Evolutionary conservation across 2,329 filamentous ascomycete species (phyloP).

Genomic region (Pseudopithomyces maydicus): DNA sequence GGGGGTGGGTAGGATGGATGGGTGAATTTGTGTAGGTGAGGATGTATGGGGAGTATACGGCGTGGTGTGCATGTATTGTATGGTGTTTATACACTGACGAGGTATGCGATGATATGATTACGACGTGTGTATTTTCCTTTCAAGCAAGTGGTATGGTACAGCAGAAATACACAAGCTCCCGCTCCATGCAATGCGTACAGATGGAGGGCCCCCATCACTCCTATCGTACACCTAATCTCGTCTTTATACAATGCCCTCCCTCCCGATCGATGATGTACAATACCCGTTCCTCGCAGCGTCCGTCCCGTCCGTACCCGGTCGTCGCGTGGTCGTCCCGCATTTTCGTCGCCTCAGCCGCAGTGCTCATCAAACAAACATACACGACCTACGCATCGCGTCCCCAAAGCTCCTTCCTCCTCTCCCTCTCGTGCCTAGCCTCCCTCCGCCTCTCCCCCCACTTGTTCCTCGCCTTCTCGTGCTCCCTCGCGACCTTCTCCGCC

Average conservation of each 20-base stretch:
- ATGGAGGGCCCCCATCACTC: not conserved
- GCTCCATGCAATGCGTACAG: not conserved
- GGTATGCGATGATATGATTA: not conserved
- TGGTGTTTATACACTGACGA: not conserved
- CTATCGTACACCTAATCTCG: slow-evolving; percentile 1
- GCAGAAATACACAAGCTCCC: slow-evolving; percentile 2
- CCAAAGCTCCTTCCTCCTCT: slow-evolving; percentile 65
- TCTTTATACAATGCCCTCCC: not conserved
- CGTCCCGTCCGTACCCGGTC: not conserved
- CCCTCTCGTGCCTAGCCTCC: slow-evolving; percentile 63
- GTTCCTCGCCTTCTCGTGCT: slow-evolving; percentile 59
- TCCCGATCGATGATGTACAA: not conserved
- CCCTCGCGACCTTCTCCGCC: slow-evolving; percentile 51
- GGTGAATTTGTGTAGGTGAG: no score
- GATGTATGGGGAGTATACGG: no score
- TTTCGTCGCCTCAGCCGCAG: not conserved
- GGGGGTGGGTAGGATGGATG: not conserved
- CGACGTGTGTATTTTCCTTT: not conserved
- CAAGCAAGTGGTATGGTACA: slow-evolving; percentile 4
- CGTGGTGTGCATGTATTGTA: not conserved
- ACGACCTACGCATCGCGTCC: slow-evolving; percentile 58
- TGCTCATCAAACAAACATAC: not conserved
- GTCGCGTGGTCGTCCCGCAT: not conserved
- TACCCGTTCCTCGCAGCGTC: not conserved
- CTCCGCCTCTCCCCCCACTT: slow-evolving; percentile 67